phyloP scores from a whole-genome alignment of 176 grass and related monocot species.

The Rhynchospora breviuscula region DNA sequence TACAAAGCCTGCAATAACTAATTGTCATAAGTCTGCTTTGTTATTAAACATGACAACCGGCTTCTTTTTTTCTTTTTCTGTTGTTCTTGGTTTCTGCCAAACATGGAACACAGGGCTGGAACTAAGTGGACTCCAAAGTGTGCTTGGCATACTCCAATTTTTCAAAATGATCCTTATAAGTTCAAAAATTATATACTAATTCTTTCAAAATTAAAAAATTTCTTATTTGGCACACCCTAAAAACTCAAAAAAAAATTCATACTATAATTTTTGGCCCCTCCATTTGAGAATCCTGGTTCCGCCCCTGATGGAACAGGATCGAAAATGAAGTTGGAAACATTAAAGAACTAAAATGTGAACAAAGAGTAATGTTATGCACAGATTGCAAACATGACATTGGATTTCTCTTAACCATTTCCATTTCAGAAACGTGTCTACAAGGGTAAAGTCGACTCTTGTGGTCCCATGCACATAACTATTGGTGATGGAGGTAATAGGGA shows the following conservation, averaged over 20 bases:
- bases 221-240: too few relatives aligned
- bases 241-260: too few relatives aligned
- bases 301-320: not conserved
- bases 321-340: not conserved
- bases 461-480: slow-evolving; percentile 82
- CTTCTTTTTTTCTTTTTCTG: not conserved
- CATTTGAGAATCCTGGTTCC: too few relatives aligned
- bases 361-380: not conserved
- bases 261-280: too few relatives aligned
- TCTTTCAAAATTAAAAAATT: too few relatives aligned
- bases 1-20: not conserved
- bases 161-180: too few relatives aligned
- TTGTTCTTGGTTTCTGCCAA: not conserved
- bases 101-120: not conserved
- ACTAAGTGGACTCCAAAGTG: too few relatives aligned
- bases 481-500: slow-evolving; percentile 93
- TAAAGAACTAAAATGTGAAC: not conserved
- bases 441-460: slow-evolving; percentile 52
- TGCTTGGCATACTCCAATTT: too few relatives aligned
- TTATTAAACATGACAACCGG: not conserved
- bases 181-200: too few relatives aligned
- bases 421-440: slow-evolving; percentile 62
- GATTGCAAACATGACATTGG: not conserved
- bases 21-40: not conserved
- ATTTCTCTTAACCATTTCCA: slow-evolving; percentile 6